These are phyloP conservation scores for Zychaea mexicana DNA, from an alignment of 371 early-diverging fungal species.

Conservation along the genomic window DNA sequence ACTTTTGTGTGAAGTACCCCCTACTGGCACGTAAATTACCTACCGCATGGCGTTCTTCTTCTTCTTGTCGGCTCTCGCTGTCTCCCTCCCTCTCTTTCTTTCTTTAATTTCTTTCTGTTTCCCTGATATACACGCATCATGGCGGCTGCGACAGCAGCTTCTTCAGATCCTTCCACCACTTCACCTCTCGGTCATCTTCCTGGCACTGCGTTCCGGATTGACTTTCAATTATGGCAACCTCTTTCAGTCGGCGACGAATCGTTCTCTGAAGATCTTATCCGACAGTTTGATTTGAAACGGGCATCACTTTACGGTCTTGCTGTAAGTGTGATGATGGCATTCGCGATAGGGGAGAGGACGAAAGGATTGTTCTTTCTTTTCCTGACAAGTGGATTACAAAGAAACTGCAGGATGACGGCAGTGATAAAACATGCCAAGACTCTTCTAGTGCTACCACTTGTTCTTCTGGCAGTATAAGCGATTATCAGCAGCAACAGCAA, in stretches of 20 bases:
- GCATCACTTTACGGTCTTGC: neutral
- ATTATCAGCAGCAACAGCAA: too few species aligned
- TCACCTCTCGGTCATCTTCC: neutral
- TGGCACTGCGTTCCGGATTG: neutral
- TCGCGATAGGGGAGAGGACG: too few species aligned
- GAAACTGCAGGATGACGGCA: neutral
- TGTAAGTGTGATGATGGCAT: too few species aligned
- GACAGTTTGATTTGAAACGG: conserved; percentile 14
- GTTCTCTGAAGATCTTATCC: conserved; percentile 12
- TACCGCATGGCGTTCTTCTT: neutral
- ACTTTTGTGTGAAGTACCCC: too few species aligned
- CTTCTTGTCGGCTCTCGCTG: neutral
- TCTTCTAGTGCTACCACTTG: too few species aligned
- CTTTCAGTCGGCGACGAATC: neutral
- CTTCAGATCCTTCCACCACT: neutral
- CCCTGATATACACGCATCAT: neutral
- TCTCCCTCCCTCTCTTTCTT: neutral
- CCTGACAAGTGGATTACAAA: too few species aligned
- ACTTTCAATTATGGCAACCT: conserved; percentile 9
- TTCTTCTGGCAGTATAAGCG: too few species aligned
- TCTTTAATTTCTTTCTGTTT: neutral
- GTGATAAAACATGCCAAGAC: too few species aligned
- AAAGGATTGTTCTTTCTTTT: too few species aligned
- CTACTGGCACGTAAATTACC: neutral
- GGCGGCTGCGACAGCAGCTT: too few species aligned